Evolutionary conservation across 2,329 filamentous ascomycete species (phyloP).

Genomic region (Fusarium nematophilum): DNA sequence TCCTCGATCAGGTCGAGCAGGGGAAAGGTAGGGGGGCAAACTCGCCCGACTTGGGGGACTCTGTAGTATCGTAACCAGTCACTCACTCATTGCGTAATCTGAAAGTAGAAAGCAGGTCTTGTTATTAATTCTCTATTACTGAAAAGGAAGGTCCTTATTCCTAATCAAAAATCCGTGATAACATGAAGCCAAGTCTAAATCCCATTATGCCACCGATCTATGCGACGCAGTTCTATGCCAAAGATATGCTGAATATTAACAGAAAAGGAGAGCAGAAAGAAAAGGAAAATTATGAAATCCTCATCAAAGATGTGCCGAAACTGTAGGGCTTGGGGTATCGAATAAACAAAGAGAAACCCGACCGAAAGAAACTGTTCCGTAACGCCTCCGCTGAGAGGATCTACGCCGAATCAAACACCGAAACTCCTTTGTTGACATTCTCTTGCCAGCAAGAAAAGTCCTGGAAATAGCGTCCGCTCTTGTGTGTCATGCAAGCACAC

Average conservation of each 20-base stretch:
- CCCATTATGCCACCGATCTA: constrained; percentile 22
- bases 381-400: neutral
- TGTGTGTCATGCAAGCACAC: neutral
- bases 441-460: constrained; percentile 23
- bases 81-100: no score
- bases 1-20: neutral
- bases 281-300: no score
- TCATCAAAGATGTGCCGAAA: no score
- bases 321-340: neutral
- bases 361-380: neutral
- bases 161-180: constrained; percentile 5
- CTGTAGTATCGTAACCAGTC: no score
- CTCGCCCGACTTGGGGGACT: no score
- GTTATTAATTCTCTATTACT: constrained; percentile 8
- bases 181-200: constrained; percentile 20
- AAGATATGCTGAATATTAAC: no score
- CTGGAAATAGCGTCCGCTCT: neutral
- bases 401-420: neutral
- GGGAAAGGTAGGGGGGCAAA: no score
- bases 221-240: no score
- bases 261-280: no score
- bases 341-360: constrained; percentile 3
- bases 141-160: constrained; percentile 1
- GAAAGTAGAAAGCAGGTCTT: neutral
- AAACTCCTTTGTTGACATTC: constrained; percentile 12